A percentile compares a stretch with the other conserved stretches of the same genome.
Evolutionary conservation across 2,329 filamentous ascomycete genomes (phyloP).

Genomic region (Colletotrichum cuscutae): DNA sequence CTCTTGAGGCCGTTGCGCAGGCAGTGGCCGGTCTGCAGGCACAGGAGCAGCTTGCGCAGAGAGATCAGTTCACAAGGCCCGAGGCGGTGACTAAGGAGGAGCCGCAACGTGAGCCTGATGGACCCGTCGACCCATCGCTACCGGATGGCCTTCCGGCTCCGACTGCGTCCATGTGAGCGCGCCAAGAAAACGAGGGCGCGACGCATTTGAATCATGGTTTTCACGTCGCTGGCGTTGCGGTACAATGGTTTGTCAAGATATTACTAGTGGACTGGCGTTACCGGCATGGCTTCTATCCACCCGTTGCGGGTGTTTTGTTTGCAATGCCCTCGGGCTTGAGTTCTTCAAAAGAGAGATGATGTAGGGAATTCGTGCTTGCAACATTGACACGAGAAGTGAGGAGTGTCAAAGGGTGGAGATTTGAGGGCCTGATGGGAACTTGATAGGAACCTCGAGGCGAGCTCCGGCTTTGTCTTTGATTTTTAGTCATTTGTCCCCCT

Average conservation of each 20-base stretch:
- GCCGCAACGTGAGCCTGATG: slow-evolving; percentile 56
- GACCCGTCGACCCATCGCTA: slow-evolving; percentile 63
- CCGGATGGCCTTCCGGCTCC: slow-evolving; percentile 49
- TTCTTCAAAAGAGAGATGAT: slow-evolving; percentile 26
- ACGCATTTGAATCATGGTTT: slow-evolving; percentile 24
- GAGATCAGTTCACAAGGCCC: slow-evolving; percentile 46
- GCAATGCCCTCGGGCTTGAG: slow-evolving; percentile 5
- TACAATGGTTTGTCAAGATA: slow-evolving; percentile 34
- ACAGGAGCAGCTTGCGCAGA: slow-evolving; percentile 52
- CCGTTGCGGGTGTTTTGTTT: slow-evolving; percentile 9
- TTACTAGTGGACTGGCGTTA: slow-evolving; percentile 33
- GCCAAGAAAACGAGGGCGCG: slow-evolving; percentile 6
- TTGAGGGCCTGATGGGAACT: not conserved
- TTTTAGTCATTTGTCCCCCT: not conserved
- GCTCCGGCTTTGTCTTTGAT: not conserved
- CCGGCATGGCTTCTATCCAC: slow-evolving; percentile 22
- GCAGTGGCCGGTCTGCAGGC: slow-evolving; percentile 57
- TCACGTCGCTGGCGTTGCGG: slow-evolving; percentile 32
- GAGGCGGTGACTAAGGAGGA: slow-evolving; percentile 52
- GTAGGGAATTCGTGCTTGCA: not conserved
- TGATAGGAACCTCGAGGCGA: not conserved
- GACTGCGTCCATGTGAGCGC: slow-evolving; percentile 43
- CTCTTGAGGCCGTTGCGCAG: slow-evolving; percentile 62
- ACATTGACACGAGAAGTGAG: not conserved
- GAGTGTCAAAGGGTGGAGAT: not conserved